phyloP scores from a whole-genome alignment of 108 stramenopile genomes.

The Nitzschia sp. region DNA sequence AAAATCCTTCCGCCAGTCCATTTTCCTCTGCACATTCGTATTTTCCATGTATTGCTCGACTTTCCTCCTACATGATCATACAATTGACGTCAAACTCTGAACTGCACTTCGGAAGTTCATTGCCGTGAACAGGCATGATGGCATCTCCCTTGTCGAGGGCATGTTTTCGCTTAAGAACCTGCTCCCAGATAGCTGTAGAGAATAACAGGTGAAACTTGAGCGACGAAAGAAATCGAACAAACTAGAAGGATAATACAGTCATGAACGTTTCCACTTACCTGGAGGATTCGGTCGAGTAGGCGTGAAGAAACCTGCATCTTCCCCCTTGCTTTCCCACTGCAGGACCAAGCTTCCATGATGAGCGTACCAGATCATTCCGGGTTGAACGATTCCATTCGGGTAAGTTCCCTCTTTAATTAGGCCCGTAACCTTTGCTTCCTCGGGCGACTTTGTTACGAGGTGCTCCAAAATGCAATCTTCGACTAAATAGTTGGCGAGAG shows the following conservation, averaged over 20 bases:
- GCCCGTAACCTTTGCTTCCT: slow-evolving; percentile 26
- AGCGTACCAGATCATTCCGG: slow-evolving; percentile 53
- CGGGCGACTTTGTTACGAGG: slow-evolving; percentile 21
- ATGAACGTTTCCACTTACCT: slow-evolving; percentile 12
- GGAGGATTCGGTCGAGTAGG: slow-evolving; percentile 37
- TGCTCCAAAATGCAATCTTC: slow-evolving; percentile 43
- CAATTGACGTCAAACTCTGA: slow-evolving; percentile 32
- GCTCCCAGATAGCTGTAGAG: slow-evolving; percentile 22
- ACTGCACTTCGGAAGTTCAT: slow-evolving; percentile 36
- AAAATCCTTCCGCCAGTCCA: too few relatives aligned
- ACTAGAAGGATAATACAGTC: not conserved
- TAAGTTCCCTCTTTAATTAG: slow-evolving; percentile 31
- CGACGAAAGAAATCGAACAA: not conserved
- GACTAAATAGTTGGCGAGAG: slow-evolving; percentile 47
- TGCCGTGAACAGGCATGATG: slow-evolving; percentile 44
- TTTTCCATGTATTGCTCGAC: too few relatives aligned
- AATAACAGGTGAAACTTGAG: not conserved
- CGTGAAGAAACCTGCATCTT: slow-evolving; percentile 19
- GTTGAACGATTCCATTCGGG: slow-evolving; percentile 51
- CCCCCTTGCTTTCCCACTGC: slow-evolving; percentile 35
- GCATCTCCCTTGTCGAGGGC: slow-evolving; percentile 47
- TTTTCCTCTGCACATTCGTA: too few relatives aligned
- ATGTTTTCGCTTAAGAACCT: slow-evolving; percentile 46
- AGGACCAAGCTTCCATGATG: slow-evolving; percentile 45
- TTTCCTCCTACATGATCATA: slow-evolving; percentile 11